Percentiles rank a stretch among this genome's conserved stretches.
Evolutionary conservation across 108 stramenopile species (phyloP).

Genomic region (Cyclotella kingstonii): DNA sequence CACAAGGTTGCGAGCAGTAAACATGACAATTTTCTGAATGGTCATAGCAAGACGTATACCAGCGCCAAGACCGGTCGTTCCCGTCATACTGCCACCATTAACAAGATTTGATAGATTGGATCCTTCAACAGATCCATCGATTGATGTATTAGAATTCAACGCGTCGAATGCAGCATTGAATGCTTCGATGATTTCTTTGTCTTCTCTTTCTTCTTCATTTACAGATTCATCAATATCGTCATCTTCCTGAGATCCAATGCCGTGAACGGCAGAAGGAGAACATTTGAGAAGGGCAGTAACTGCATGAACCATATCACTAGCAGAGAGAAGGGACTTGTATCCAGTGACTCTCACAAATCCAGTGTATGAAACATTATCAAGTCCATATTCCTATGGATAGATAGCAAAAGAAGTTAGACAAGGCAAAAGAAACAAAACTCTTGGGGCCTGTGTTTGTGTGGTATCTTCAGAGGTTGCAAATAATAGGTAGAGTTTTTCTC

Average conservation of each 20-base stretch:
- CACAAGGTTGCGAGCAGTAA: constrained; percentile 66
- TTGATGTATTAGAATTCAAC: constrained; percentile 54
- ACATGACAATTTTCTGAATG: constrained; percentile 64
- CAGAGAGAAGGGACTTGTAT: constrained; percentile 75
- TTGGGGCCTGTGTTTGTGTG: too few species aligned
- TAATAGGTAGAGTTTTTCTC: too few species aligned
- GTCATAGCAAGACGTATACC: constrained; percentile 79
- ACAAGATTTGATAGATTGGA: constrained; percentile 63
- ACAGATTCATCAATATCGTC: constrained; percentile 21
- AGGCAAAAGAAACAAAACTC: too few species aligned
- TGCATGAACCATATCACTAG: constrained; percentile 81
- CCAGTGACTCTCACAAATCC: constrained; percentile 85
- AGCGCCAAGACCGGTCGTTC: constrained; percentile 69
- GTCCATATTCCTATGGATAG: constrained; percentile 62
- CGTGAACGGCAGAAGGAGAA: constrained; percentile 44
- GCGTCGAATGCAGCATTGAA: constrained; percentile 85
- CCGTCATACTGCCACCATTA: constrained; percentile 75
- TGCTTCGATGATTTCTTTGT: constrained; percentile 46
- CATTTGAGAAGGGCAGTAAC: constrained; percentile 84
- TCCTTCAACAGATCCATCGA: constrained; percentile 50
- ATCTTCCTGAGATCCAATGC: constrained; percentile 3
- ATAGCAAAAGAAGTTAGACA: too few species aligned
- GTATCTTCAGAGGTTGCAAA: too few species aligned
- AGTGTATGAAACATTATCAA: constrained; percentile 74
- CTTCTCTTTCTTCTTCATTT: constrained; percentile 46